These are phyloP conservation scores for Nicotiana otophora DNA, from an alignment of 257 asterid species.

Conservation along the genomic window DNA sequence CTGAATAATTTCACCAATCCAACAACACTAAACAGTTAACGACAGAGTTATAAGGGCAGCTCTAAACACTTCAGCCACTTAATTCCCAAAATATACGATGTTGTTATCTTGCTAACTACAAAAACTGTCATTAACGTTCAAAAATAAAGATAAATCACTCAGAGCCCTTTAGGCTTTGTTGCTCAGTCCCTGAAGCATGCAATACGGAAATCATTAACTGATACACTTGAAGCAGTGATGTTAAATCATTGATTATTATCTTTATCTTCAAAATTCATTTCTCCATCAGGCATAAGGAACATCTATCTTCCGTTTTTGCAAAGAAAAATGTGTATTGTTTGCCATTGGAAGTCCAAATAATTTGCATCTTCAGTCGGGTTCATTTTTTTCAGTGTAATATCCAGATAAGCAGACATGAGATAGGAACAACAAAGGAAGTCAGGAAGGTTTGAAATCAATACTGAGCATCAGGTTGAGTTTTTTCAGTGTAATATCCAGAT, in stretches of 20 bases:
- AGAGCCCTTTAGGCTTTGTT: no score
- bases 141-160: no score
- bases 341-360: not conserved
- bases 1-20: not conserved
- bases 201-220: not conserved
- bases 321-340: not conserved
- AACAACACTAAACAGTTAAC: not conserved
- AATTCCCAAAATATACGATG: not conserved
- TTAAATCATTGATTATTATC: not conserved
- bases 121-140: not conserved
- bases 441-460: not conserved
- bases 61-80: not conserved
- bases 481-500: not conserved
- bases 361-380: not conserved
- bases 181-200: not conserved
- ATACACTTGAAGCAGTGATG: not conserved
- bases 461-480: not conserved
- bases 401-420: not conserved
- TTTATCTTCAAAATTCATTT: not conserved
- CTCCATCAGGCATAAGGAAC: not conserved
- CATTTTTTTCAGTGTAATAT: not conserved
- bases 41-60: not conserved
- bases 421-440: not conserved
- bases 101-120: not conserved
- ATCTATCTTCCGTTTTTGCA: not conserved